These are phyloP conservation scores for Leishmania gerbilli DNA, from an alignment of 208 protist genomes.

Conservation along the genomic window DNA sequence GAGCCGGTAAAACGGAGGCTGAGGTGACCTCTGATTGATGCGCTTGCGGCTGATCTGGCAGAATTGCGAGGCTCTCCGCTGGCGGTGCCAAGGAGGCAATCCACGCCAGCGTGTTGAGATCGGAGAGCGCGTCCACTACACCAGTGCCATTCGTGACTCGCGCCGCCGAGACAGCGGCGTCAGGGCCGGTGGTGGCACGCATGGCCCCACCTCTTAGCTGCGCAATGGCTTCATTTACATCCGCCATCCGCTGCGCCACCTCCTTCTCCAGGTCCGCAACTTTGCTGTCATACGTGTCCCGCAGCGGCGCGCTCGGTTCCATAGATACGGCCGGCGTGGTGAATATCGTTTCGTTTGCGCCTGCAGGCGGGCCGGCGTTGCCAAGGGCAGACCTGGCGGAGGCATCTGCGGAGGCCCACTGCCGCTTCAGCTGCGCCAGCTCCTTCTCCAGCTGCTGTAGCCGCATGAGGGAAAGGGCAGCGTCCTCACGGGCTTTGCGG, in stretches of 20 bases:
- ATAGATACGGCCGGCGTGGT: neutral
- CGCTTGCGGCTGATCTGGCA: neutral
- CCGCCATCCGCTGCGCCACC: conserved; percentile 85
- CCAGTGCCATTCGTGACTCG: conserved; percentile 1
- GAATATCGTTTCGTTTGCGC: neutral
- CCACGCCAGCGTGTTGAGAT: neutral
- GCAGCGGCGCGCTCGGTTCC: conserved; percentile 27
- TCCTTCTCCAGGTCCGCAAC: conserved; percentile 75
- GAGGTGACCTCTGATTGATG: neutral
- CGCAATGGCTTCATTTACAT: conserved; percentile 81
- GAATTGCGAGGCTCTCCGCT: neutral
- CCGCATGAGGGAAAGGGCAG: conserved; percentile 81
- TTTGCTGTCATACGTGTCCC: conserved; percentile 58
- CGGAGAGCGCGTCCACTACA: neutral
- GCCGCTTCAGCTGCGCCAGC: conserved; percentile 47
- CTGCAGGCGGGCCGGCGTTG: neutral
- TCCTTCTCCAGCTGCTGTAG: conserved; percentile 84
- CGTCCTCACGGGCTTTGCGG: conserved; percentile 87
- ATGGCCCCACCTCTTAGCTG: conserved; percentile 37
- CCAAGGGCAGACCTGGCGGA: neutral
- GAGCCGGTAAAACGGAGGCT: neutral
- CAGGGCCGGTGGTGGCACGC: too few relatives aligned
- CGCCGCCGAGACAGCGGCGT: neutral
- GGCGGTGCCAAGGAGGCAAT: neutral
- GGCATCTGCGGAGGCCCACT: conserved; percentile 9